Base-by-base conservation (phyloP, 2,329 filamentous ascomycete species). In the Aspergillus latus region DNA sequence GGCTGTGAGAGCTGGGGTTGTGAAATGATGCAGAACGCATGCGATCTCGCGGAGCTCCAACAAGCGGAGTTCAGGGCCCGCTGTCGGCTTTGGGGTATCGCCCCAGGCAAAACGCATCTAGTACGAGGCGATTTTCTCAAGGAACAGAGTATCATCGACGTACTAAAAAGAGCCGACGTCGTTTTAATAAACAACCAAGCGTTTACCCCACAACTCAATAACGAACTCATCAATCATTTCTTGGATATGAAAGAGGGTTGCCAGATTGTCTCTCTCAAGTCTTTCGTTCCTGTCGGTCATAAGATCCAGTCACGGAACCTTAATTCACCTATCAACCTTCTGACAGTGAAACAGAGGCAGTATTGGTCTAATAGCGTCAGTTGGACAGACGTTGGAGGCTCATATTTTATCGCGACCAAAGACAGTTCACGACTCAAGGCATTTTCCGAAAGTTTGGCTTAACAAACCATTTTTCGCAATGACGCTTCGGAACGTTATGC, bases 181-280 rank as follows among this genome's bases (percentile, higher is more conserved):
- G 85, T 99, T 15, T 83, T 99, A 28, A 93, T 97, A 66, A 99
- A 99, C 79, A 99, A 99, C 76, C 92, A 97, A 75, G 94, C 92
- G 2, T 99, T 99, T 74, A 92, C 88, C 5, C 88, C 92, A 11
- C 82, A 88, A 64, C 83, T 97, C 54, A 99, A 97, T 74, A 88
- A 90, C 68, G 84, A 86, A 60, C 80, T 99, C 45, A 85, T 93
- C 63, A 86, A 90, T 65, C 90, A 96, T 78, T 97, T 99, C 68
- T 78, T 99, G 58, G 94, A 99, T 68, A 79, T 97, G 60, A 97
- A 97, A 75, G 83, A 89, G 53, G 93, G 93, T 2, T 92, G 89
- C 74, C 88, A 89, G 72, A 89, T 99, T 54, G 88, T 97, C 42
- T 96, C 91, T 50, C 82, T 99, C 57, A 95, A 94, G 76, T 92